These are phyloP conservation scores for Dryas octopetala DNA, from an alignment of 306 rosid species.

Conservation along the genomic window DNA sequence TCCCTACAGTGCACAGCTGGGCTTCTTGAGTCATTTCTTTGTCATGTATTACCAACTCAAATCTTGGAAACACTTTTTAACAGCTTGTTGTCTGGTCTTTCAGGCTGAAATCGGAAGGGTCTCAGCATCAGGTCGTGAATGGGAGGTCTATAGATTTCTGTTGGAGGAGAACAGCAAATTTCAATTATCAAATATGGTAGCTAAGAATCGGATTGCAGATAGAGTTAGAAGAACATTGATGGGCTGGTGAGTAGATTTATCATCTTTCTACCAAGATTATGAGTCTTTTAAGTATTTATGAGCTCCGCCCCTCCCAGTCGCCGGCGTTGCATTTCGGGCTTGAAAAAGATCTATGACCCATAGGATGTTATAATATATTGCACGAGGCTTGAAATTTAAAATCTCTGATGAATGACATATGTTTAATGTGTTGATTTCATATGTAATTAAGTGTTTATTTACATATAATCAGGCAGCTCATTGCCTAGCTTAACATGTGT, in stretches of 20 bases:
- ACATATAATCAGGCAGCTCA: too few species aligned
- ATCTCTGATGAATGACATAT: too few species aligned
- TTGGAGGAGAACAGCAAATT: conserved; percentile 65
- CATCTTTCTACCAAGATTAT: neutral
- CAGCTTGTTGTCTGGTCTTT: conserved; percentile 4
- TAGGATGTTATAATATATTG: neutral
- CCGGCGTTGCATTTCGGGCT: neutral
- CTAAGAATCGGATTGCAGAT: conserved; percentile 70
- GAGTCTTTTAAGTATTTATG: neutral
- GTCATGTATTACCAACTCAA: neutral
- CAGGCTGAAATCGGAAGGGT: conserved; percentile 85
- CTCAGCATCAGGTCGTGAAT: conserved; percentile 65
- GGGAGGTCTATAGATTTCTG: conserved; percentile 82
- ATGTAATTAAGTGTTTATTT: too few species aligned
- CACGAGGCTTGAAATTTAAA: too few species aligned
- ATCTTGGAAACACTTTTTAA: neutral
- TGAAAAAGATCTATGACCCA: neutral
- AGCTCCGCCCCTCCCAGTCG: neutral
- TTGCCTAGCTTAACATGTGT: too few species aligned
- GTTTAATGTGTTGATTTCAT: too few species aligned
- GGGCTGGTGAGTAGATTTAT: conserved; percentile 56
- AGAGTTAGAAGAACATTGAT: conserved; percentile 70
- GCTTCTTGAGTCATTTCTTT: neutral
- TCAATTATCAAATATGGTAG: conserved; percentile 37
- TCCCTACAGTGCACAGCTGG: neutral